Evolutionary conservation across 768 basidiomycete genomes (phyloP), one percentile per base, ranked within the genome.

Genomic region (Crucibulum laeve): DNA sequence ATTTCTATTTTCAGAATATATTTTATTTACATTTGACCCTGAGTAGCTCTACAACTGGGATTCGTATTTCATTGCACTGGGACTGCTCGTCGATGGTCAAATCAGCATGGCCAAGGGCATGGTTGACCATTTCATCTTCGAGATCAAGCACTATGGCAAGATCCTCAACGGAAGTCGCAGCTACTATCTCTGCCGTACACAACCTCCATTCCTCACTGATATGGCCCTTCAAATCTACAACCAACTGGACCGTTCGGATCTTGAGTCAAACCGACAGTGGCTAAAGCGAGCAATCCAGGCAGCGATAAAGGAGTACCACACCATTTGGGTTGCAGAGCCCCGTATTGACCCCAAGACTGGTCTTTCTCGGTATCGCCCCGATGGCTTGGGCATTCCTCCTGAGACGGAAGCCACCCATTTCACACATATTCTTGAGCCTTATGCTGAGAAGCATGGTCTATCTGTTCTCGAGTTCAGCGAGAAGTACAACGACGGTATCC

Each of bases 331-430:
- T 48, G 86, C 91, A 1, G 84, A 87, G 57, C 96, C 95, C 21
- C 87, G 96, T 18, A 85, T 98, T 54, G 94, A 99, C 62, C 84
- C 86, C 35, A 89, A 88, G 66, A 92, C 93, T 13, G 95, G 96
- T 19, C 78, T 99, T 13, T 96, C 94, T 0, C 82, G 96, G 38
- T 99, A 84, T 67, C 84, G 94, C 22, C 95, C 95, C 6, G 91
- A 87, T 48, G 96, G 96, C 11, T 59, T 91, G 7, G 96, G 96
- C 22, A 96, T 99, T 46, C 96, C 95, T 10, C 96, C 96, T 0
- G 96, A 99, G 70, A 99, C 96, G 0, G 96, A 99, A 63, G 96
- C 96, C 2, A 87, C 87, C 5, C 96, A 99, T 68, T 99, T 99
- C 64, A 97, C 93, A 2, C 93, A 96, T 59, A 87, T 98, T 56